Evolutionary conservation across 176 grass and related monocot genomes (phyloP), one percentile per base, ranked within the genome.

Genomic region (Juncus effusus): DNA sequence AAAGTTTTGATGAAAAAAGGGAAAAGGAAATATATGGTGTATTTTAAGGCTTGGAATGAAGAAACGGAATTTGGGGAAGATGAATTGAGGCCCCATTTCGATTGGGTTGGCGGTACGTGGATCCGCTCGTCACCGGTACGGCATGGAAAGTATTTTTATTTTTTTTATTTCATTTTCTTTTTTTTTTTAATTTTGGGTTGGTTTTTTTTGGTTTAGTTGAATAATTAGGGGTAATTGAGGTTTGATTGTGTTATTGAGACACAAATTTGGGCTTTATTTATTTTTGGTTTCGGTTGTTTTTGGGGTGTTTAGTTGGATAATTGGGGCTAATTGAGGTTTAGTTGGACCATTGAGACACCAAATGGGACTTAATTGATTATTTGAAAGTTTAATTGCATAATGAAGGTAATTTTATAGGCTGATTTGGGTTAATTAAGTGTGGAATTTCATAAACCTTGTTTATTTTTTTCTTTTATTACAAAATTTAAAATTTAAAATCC

Each of bases 71-170:
- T 92, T 3, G 60, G 75, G 53, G 56, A 60, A 8, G 72, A 77
- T 1, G 80, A 89, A 38, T 55, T 97, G 41, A 84, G 93, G 77
- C 65, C 76, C 70, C 85, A 92, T 62, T 76, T 54, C 10, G 88
- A 97, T 59, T 89, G 85, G 88, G 66, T 97, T 11, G 67, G 71
- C 13, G 88, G 88, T 38, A 86, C 78, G 77, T 97, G 94, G 94
- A 65, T 76, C 67, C 78, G 61, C 56, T 16, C 77, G 56, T 86
- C 85, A 2, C 71, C 10, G 73, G 90, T 89, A 89, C 1, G 12
- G 11, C 19, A 28, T 28, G 19, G 19, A 28, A 28, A 28, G 40
- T 51, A 76, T 76, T 37, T 2, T 12, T 65, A 52, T 4, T 59
- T 13, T 2, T 36, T 51, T 6, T 55, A 16, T 78, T 7, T 55